phyloP scores from a whole-genome alignment of 2,329 filamentous ascomycete genomes.

The Pseudodiploospora longispora region DNA sequence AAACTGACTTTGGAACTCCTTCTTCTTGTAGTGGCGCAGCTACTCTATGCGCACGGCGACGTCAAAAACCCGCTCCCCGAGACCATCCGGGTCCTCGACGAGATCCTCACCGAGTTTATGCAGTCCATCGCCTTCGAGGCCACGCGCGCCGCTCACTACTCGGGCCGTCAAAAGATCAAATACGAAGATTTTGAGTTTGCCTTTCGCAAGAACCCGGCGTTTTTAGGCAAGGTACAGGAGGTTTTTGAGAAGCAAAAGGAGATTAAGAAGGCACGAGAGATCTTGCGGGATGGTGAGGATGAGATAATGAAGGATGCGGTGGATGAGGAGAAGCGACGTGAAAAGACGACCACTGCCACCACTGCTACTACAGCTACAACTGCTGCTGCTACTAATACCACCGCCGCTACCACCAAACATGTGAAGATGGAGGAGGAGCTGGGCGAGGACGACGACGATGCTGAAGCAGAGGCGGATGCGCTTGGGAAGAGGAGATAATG shows the following conservation, averaged over 20 bases:
- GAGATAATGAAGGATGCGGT: constrained; percentile 48
- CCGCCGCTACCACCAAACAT: constrained; percentile 10
- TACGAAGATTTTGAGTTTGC: constrained; percentile 97
- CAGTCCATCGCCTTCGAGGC: constrained; percentile 89
- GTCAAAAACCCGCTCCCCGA: constrained; percentile 68
- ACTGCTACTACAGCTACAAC: constrained; percentile 2
- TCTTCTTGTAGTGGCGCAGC: constrained; percentile 50
- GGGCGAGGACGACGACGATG: constrained; percentile 45
- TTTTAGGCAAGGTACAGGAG: constrained; percentile 83
- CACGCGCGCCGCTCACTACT: constrained; percentile 74
- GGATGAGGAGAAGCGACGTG: constrained; percentile 32
- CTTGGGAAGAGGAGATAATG: constrained; percentile 29
- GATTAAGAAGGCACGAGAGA: constrained; percentile 75
- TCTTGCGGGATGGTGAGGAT: constrained; percentile 59
- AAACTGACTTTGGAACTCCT: background rate
- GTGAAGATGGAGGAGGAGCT: constrained; percentile 40
- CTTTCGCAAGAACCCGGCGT: constrained; percentile 73
- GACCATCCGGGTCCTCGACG: constrained; percentile 81
- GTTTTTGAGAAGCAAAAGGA: constrained; percentile 81
- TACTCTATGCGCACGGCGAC: constrained; percentile 77
- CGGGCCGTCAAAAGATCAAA: constrained; percentile 92
- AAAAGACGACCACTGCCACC: constrained; percentile 17
- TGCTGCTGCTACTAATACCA: background rate
- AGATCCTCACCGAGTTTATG: constrained; percentile 94
- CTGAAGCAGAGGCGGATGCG: constrained; percentile 32